Evolutionary conservation across 257 asterid genomes (phyloP).

Genomic region (Osmanthus fragrans): DNA sequence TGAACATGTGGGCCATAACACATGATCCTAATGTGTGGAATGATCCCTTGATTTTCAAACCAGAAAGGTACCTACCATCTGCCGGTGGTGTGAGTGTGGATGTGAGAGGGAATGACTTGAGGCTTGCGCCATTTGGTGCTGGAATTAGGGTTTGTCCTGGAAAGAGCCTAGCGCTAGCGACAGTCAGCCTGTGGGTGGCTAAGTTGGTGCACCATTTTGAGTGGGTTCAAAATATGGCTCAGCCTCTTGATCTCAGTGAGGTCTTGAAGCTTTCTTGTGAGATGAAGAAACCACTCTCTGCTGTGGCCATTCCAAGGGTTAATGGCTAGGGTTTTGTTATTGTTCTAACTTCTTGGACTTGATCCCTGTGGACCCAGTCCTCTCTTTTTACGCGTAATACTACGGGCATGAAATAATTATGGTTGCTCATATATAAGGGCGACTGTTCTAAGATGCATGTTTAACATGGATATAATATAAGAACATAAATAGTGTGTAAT

Average conservation of each 20-base stretch:
- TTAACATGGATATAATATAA: neutral
- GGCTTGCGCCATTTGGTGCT: conserved; percentile 63
- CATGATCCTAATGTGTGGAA: conserved; percentile 44
- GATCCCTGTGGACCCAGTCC: neutral
- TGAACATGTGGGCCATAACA: conserved; percentile 69
- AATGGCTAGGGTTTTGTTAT: conserved; percentile 6
- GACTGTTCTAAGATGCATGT: neutral
- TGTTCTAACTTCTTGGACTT: neutral
- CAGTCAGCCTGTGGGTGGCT: conserved; percentile 56
- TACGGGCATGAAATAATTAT: neutral
- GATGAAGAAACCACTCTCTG: conserved; percentile 55
- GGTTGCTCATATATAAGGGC: neutral
- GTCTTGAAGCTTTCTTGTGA: conserved; percentile 63
- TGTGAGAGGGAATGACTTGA: conserved; percentile 48
- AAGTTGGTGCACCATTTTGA: conserved; percentile 40
- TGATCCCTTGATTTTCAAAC: conserved; percentile 36
- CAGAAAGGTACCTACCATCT: conserved; percentile 37
- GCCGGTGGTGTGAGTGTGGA: conserved; percentile 35
- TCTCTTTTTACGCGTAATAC: neutral
- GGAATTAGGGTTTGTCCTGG: conserved; percentile 68
- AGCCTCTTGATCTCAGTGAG: conserved; percentile 45
- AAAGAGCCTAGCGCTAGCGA: conserved; percentile 45
- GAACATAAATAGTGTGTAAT: neutral
- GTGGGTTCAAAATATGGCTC: conserved; percentile 29
- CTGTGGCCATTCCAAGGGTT: conserved; percentile 35